Evolutionary conservation across 2,329 filamentous ascomycete species (phyloP), one percentile per base, ranked within the genome.

Genomic region (Cladosporium sphaerospermum): DNA sequence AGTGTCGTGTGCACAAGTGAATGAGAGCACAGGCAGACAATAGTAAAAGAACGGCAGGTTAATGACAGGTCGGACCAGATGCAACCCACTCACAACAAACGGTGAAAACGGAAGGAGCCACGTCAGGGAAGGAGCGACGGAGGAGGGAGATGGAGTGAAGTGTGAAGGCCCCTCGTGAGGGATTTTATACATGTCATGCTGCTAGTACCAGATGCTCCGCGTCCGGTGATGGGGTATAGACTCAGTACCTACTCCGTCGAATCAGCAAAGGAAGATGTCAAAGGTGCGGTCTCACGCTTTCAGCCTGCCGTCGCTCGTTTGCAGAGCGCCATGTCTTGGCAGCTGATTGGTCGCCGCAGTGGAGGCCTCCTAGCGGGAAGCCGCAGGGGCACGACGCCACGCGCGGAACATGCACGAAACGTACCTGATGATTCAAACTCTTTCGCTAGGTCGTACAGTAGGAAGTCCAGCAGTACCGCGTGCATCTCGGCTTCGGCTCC

Each of bases 391-490:
- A 36, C 18, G 37, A 44, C 39, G 48, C 48, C 48, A 51, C 39
- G 34, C 18, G 40, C 18, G 48, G 36, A 36, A 36, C 34, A 36
- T 36, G 34, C 16, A n/a, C 31, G 13, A 16, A 54, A 33, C 67
- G 67, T 56, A 73, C 74, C 56, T 67, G 66, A 67, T 31, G 62
- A 64, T 69, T 97, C 92, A 66, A 87, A 70, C 65, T 89, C 86
- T 69, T 97, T 99, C 73, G 93, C 90, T 14, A 86, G 83, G 72
- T 99, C 93, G 67, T 99, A 99, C 52, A 99, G 75, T 70, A 96
- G 96, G 72, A 97, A 99, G 70, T 99, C 93, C 58, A 99, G 93
- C 62, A 99, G 71, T 37, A 97, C 89, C 23, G 93, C 91, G 67
- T 99, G 99, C 57, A 86, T 69, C 13, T 74, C 72, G 4, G 54